These are phyloP conservation scores for Globisporangium lucens DNA, from an alignment of 352 stramenopile genomes.

Conservation along the genomic window DNA sequence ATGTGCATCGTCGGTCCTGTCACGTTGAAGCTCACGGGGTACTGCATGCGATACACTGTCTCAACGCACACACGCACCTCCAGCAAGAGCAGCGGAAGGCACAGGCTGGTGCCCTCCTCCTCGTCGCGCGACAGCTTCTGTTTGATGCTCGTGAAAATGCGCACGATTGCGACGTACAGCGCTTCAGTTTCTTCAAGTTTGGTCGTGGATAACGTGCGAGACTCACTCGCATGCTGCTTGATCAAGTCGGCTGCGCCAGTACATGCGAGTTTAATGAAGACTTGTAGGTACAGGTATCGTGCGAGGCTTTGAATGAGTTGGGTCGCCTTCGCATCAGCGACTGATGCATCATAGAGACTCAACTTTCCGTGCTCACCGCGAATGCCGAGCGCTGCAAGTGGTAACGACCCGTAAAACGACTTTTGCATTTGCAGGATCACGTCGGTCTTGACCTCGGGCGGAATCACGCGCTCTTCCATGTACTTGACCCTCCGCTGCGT, in stretches of 20 bases:
- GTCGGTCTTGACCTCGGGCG: slow-evolving; percentile 27
- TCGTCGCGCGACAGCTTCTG: slow-evolving; percentile 18
- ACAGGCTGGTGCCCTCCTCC: slow-evolving; percentile 31
- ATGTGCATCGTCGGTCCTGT: slow-evolving; percentile 32
- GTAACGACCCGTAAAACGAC: slow-evolving; percentile 43
- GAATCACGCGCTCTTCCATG: slow-evolving; percentile 38
- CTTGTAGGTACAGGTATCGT: slow-evolving; percentile 40
- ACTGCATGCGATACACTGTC: slow-evolving; percentile 59
- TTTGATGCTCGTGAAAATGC: slow-evolving; percentile 33
- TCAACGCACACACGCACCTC: slow-evolving; percentile 58
- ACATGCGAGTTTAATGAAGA: slow-evolving; percentile 38
- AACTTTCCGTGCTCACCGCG: slow-evolving; percentile 25
- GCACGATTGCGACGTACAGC: slow-evolving; percentile 43
- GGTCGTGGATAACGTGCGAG: background rate
- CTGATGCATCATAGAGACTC: slow-evolving; percentile 28
- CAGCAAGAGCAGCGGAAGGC: slow-evolving; percentile 52
- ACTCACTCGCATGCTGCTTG: slow-evolving; percentile 7
- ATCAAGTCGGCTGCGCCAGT: slow-evolving; percentile 19
- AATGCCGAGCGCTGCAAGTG: slow-evolving; percentile 41
- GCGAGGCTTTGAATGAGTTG: slow-evolving; percentile 36
- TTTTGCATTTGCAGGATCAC: slow-evolving; percentile 42
- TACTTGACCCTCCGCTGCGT: slow-evolving; percentile 38
- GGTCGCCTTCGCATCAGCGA: slow-evolving; percentile 22
- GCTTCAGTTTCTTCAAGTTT: slow-evolving; percentile 23
- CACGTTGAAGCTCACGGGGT: slow-evolving; percentile 49